phyloP scores from a whole-genome alignment of 768 basidiomycete genomes.

The Scleroderma citrinum region DNA sequence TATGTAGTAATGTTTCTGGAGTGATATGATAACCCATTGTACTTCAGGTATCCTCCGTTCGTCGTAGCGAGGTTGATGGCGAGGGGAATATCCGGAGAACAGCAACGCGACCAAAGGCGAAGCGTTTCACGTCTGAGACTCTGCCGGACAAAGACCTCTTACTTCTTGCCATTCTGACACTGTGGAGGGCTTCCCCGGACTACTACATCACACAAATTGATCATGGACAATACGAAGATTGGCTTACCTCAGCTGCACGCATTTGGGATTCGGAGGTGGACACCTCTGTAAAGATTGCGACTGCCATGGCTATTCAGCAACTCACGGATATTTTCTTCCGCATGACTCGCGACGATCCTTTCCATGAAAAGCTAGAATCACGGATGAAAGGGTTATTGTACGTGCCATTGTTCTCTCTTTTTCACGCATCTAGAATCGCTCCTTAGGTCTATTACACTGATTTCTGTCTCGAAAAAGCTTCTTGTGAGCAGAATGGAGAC shows the following conservation, averaged over 20 bases:
- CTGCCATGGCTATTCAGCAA: conserved; percentile 44
- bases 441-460: conserved; percentile 19
- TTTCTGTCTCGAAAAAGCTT: conserved; percentile 52
- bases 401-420: conserved; percentile 9
- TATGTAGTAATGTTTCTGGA: conserved; percentile 23
- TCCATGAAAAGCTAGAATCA: conserved; percentile 30
- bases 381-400: conserved; percentile 48
- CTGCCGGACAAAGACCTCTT: conserved; percentile 66
- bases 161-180: conserved; percentile 57
- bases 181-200: conserved; percentile 55
- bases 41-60: conserved; percentile 41
- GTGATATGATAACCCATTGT: conserved; percentile 7
- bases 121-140: conserved; percentile 50
- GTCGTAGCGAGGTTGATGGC: conserved; percentile 57
- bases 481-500: conserved; percentile 53
- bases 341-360: conserved; percentile 35
- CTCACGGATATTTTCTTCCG: conserved; percentile 40
- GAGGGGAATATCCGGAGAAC: conserved; percentile 49
- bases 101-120: conserved; percentile 54
- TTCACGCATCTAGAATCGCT: not conserved
- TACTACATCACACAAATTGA: conserved; percentile 49
- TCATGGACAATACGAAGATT: conserved; percentile 37
- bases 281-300: conserved; percentile 57
- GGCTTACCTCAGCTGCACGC: conserved; percentile 42
- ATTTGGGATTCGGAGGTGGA: conserved; percentile 63